These are phyloP conservation scores for Mycena haematopus DNA, from an alignment of 768 basidiomycete genomes.

Conservation along the genomic window DNA sequence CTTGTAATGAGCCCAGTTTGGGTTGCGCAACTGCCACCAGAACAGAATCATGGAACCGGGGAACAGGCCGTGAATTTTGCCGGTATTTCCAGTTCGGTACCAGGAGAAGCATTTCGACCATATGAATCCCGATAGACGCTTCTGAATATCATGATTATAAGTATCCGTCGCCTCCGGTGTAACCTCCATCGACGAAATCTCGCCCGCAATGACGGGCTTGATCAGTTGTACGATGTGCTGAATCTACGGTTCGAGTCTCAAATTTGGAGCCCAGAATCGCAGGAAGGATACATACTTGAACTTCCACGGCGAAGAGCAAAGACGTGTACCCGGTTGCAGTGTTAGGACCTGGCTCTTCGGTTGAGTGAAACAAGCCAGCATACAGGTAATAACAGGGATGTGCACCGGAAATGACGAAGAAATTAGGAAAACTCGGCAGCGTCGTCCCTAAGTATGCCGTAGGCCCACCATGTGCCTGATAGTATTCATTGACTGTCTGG, in stretches of 20 bases:
- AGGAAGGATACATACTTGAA: conserved; percentile 40
- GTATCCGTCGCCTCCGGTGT: conserved; percentile 40
- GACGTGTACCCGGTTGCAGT: conserved; percentile 52
- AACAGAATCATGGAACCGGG: conserved; percentile 40
- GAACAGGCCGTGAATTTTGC: conserved; percentile 38
- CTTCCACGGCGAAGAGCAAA: conserved; percentile 49
- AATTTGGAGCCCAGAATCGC: neutral
- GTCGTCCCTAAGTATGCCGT: conserved; percentile 52
- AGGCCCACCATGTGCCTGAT: conserved; percentile 45
- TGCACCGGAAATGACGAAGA: conserved; percentile 47
- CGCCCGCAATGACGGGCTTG: conserved; percentile 44
- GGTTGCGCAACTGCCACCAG: conserved; percentile 44
- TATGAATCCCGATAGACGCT: conserved; percentile 40
- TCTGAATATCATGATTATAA: conserved; percentile 49
- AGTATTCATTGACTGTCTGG: conserved; percentile 48
- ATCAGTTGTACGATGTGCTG: conserved; percentile 50
- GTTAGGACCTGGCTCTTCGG: conserved; percentile 46
- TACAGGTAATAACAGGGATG: neutral
- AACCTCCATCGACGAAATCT: conserved; percentile 44
- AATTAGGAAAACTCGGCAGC: conserved; percentile 54
- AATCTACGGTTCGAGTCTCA: conserved; percentile 37
- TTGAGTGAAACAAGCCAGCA: neutral
- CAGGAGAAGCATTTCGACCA: conserved; percentile 44
- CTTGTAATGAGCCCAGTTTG: conserved; percentile 42
- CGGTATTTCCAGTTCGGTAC: conserved; percentile 40